Evolutionary conservation across 768 basidiomycete genomes (phyloP), one percentile per base, ranked within the genome.

Genomic region (Macrocybe gigantea): DNA sequence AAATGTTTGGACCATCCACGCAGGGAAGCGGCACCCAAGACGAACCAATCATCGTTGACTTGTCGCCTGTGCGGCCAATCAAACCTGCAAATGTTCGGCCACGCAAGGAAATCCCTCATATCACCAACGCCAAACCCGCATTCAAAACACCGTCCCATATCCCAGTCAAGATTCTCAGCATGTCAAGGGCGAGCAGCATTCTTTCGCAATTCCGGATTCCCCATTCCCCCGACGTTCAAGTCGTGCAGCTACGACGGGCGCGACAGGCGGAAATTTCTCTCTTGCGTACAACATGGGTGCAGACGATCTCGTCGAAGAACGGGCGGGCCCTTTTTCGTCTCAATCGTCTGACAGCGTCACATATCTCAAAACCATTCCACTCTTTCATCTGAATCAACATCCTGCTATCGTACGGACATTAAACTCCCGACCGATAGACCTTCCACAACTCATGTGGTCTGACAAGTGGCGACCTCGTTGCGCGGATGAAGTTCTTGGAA

Each of bases 401-500:
- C 79, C 83, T 50, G 78, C 72, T 6, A 77, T 84, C 54, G 55
- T 68, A 37, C 74, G 67, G 31, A 53, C 77, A 37, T 52, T 65
- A 8, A 33, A 49, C 36, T 22, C 22, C 5, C 22, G 22, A 22
- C 22, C 22, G 22, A 22, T 22, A 4, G 22, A 22, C 22, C 22
- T 22, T 22, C 22, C 22, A 1, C 22, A 73, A 35, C 73, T 79
- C 36, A 63, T 77, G 9, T 94, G 92, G 90, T 65, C 75, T 13
- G 79, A 84, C 40, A 84, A 78, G 56, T 93, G 86, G 78, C 80
- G 78, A 13, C 93, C 93, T 22, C 74, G 73, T 45, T 68, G 74
- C 37, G 89, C 90, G 9, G 74, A 77, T 15, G 79, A 93, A 51
- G 80, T 93, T 3, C 70, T 95, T 1, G 89, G 89, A 6, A 93